These are phyloP conservation scores for Alternaria sp. DNA, from an alignment of 2,329 filamentous ascomycete species.

Conservation along the genomic window DNA sequence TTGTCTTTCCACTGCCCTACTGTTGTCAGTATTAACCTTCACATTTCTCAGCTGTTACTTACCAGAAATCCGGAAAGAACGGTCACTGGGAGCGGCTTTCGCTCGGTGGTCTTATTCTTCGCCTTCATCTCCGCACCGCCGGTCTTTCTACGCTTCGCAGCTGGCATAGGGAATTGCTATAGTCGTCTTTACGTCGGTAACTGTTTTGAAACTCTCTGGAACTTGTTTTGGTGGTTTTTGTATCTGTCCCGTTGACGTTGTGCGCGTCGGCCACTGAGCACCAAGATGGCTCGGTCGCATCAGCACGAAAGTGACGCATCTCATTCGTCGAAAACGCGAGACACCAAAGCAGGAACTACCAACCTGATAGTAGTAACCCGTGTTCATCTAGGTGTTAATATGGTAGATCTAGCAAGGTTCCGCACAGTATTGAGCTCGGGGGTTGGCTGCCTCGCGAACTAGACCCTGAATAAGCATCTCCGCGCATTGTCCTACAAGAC, in stretches of 20 bases:
- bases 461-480: not conserved
- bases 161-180: conserved; percentile 21
- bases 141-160: conserved; percentile 28
- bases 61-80: conserved; percentile 67
- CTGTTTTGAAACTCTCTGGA: not conserved
- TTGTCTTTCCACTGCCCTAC: conserved; percentile 74
- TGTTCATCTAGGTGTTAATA: not conserved
- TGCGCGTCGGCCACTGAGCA: conserved; percentile 39
- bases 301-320: conserved; percentile 27
- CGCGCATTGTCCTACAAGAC: not conserved
- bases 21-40: conserved; percentile 3
- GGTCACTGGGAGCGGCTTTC: conserved; percentile 61
- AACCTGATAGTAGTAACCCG: not conserved
- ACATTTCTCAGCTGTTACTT: conserved; percentile 10
- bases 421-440: not conserved
- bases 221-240: conserved; percentile 21
- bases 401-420: not conserved
- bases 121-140: conserved; percentile 11
- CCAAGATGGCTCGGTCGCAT: conserved; percentile 38
- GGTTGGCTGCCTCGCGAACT: not conserved
- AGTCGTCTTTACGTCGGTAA: not conserved
- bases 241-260: conserved; percentile 20
- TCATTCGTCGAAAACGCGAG: conserved; percentile 15
- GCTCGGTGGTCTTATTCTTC: conserved; percentile 13
- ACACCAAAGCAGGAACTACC: not conserved